Percentiles rank a stretch among this genome's conserved stretches.
Conservation (phyloP, 169 alveolate genomes). For the Plasmodium relictum region DNA sequence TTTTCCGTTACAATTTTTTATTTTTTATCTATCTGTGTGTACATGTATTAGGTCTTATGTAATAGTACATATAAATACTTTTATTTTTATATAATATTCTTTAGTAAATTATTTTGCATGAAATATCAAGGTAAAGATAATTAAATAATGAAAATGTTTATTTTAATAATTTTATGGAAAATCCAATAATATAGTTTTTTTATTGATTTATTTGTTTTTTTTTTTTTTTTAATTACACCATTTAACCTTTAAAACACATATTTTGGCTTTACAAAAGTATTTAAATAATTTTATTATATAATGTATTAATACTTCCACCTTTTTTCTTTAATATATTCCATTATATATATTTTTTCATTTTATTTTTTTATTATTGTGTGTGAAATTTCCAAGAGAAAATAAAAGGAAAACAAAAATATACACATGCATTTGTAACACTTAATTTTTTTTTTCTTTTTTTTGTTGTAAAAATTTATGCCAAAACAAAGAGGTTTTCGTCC, state of each 20-base stretch:
- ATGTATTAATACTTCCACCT: too few relatives aligned
- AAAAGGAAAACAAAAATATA: not conserved
- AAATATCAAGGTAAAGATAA: not conserved
- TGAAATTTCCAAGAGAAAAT: not conserved
- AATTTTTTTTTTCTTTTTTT: conserved; percentile 14
- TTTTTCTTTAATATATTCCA: too few relatives aligned
- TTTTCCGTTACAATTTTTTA: not conserved
- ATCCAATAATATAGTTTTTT: too few relatives aligned
- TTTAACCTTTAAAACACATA: too few relatives aligned
- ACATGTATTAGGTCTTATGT: not conserved
- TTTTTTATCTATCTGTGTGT: not conserved
- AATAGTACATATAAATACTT: not conserved
- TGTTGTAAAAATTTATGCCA: conserved; percentile 44
- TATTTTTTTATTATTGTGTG: not conserved
- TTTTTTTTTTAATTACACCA: too few relatives aligned
- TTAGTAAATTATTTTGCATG: not conserved
- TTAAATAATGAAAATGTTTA: not conserved
- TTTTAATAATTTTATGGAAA: not conserved
- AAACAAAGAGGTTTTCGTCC: conserved; percentile 78
- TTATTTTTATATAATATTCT: not conserved
- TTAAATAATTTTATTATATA: too few relatives aligned
- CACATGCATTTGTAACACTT: conserved; percentile 18
- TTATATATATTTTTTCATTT: not conserved
- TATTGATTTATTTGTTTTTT: too few relatives aligned
- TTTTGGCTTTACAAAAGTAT: too few relatives aligned